These are phyloP conservation scores for Mimosa pudica DNA, from an alignment of 306 rosid species.

Conservation along the genomic window DNA sequence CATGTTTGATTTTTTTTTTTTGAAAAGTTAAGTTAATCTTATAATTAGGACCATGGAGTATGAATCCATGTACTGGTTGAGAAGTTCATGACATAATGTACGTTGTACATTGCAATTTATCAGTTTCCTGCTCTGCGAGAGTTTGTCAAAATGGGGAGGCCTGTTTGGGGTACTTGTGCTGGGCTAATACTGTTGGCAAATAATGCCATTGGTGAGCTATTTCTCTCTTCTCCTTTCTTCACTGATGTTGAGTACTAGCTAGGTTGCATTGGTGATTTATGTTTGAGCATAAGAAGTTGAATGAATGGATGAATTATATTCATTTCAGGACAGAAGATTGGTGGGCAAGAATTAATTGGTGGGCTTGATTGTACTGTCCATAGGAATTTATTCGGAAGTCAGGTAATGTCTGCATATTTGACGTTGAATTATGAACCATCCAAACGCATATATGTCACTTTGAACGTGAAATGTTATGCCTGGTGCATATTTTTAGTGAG, in stretches of 20 bases:
- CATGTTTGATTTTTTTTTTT: no score
- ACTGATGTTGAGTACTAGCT: not conserved
- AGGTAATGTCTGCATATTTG: conserved; percentile 50
- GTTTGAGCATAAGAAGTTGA: not conserved
- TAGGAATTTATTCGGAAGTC: conserved; percentile 94
- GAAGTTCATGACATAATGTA: not conserved
- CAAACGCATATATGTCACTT: not conserved
- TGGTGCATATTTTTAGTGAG: not conserved
- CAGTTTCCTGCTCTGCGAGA: conserved; percentile 94
- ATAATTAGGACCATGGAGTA: no score
- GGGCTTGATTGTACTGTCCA: conserved; percentile 97
- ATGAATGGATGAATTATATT: conserved; percentile 34
- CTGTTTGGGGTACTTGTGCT: conserved; percentile 99
- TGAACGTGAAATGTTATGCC: not conserved
- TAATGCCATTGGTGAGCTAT: conserved; percentile 69
- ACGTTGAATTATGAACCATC: conserved; percentile 12
- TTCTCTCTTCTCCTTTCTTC: conserved; percentile 29
- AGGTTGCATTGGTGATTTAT: not conserved
- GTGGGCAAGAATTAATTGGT: conserved; percentile 88
- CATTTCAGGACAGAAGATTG: conserved; percentile 82
- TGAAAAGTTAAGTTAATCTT: no score
- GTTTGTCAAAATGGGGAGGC: conserved; percentile 89
- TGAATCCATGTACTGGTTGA: not conserved
- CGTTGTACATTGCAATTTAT: conserved; percentile 11
- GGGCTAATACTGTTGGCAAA: conserved; percentile 95